phyloP scores from a whole-genome alignment of 1,139 yeast species.

The Saccharomyces hybrid region DNA sequence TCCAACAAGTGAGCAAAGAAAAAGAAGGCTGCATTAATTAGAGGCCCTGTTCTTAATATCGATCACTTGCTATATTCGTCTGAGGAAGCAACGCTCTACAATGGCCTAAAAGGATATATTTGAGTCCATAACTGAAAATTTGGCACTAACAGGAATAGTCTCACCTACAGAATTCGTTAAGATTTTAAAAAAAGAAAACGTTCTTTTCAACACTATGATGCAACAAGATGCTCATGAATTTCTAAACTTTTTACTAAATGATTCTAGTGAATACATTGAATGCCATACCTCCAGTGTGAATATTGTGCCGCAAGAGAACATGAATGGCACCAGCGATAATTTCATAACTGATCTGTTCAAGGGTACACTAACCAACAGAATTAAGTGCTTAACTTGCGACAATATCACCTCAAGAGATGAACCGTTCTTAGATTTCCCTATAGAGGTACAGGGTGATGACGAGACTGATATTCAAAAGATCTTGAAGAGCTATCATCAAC shows the following conservation, averaged over 20 bases:
- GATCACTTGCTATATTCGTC: slow-evolving; percentile 40
- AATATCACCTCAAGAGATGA: slow-evolving; percentile 80
- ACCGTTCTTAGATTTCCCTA: slow-evolving; percentile 74
- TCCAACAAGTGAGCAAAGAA: slow-evolving; percentile 58
- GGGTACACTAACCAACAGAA: slow-evolving; percentile 79
- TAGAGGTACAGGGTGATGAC: slow-evolving; percentile 61
- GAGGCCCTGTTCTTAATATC: slow-evolving; percentile 78
- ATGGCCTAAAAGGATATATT: slow-evolving; percentile 82
- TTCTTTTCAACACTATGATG: slow-evolving; percentile 80
- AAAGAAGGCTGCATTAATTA: slow-evolving; percentile 73
- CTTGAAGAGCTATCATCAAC: slow-evolving; percentile 70
- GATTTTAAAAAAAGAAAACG: slow-evolving; percentile 72
- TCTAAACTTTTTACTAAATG: slow-evolving; percentile 76
- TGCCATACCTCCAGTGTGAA: background rate
- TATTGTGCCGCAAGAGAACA: background rate
- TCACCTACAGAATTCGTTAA: slow-evolving; percentile 72
- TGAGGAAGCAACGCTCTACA: slow-evolving; percentile 45
- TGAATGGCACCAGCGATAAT: slow-evolving; percentile 27
- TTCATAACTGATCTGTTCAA: slow-evolving; percentile 73
- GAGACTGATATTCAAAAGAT: slow-evolving; percentile 70
- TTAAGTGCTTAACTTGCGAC: slow-evolving; percentile 86
- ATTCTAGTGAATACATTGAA: slow-evolving; percentile 53
- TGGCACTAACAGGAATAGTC: slow-evolving; percentile 68
- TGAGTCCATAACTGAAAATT: slow-evolving; percentile 72
- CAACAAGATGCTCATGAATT: slow-evolving; percentile 99